Evolutionary conservation across 2,329 filamentous ascomycete genomes (phyloP).

Genomic region (Colletotrichum tabaci): DNA sequence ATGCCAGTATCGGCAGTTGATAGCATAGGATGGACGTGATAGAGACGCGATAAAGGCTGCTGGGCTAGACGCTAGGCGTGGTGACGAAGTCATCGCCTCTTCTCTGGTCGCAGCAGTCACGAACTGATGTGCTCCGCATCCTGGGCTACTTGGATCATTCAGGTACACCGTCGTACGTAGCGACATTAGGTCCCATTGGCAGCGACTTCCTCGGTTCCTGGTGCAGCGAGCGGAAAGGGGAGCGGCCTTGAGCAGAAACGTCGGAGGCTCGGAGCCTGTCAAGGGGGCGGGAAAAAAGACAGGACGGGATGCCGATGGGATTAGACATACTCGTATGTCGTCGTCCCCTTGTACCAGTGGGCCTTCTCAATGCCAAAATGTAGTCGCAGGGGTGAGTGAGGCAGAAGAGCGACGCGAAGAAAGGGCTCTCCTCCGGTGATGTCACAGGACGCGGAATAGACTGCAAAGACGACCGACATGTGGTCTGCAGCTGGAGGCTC

Average conservation of each 20-base stretch:
- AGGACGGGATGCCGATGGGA: not conserved
- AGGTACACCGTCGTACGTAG: not conserved
- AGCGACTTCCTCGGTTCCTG: not conserved
- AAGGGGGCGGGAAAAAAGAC: not conserved
- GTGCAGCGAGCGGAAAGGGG: conserved; percentile 17
- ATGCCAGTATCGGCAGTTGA: conserved; percentile 6
- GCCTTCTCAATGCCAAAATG: not conserved
- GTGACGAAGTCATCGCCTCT: not conserved
- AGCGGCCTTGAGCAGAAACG: not conserved
- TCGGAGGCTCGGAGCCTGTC: conserved; percentile 12
- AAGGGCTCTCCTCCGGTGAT: not conserved
- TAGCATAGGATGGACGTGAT: not conserved
- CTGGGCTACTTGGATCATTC: not conserved
- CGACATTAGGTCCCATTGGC: not conserved
- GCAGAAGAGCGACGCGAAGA: not conserved
- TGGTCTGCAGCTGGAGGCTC: not conserved
- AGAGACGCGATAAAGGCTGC: not conserved
- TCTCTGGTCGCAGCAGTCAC: not conserved
- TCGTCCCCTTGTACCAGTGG: not conserved
- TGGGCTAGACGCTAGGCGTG: not conserved
- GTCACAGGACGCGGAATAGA: no score
- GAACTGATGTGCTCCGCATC: not conserved
- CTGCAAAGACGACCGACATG: no score
- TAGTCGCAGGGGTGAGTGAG: not conserved
- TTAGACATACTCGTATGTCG: not conserved